Evolutionary conservation across 2,329 filamentous ascomycete species (phyloP), one percentile per base, ranked within the genome.

Genomic region (Lecanosticta acicola): DNA sequence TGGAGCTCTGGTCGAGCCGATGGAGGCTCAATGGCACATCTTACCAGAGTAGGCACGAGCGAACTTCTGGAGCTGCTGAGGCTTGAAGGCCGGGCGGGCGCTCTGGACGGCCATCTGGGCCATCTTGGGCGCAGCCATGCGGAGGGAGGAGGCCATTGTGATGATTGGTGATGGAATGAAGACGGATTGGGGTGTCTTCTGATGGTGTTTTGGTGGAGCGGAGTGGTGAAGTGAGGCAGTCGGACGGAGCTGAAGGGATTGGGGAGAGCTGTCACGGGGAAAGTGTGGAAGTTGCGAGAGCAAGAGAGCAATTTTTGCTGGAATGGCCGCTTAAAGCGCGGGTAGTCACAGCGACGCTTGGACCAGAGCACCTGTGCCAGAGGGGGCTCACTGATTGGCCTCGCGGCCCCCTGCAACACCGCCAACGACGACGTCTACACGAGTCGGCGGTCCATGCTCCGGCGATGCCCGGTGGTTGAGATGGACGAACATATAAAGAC

Each of bases 71-170:
- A 76, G 76, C 58, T 63, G 59, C 55, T 58, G 55, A 45, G 58
- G 54, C 59, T 64, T 60, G 56, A 64, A 59, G 71, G 81, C 81
- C 74, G 84, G 84, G 48, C 85, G 84, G 72, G 84, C 80, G 80
- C 84, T 84, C 74, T 65, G 62, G 33, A 84, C 79, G 66, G 69
- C 70, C 68, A 73, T 70, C 69, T 81, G 78, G 72, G 84, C 83
- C 77, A 88, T 78, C 72, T 85, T 81, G 67, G 83, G 83, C 70
- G 84, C 81, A 74, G 87, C 78, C 71, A 87, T 78, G 75, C 85
- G 84, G 71, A 64, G 60, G 41, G 80, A 75, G 72, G 81, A 78
- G 71, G 84, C 82, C 85, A 89, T 89, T 87, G 79, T 80, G 79
- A 81, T 73, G 75, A 75, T 71, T 42, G 74, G 62, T 65, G 67